Evolutionary conservation across 1,284 basidiomycete genomes (phyloP), one percentile per base, ranked within the genome.

Genomic region (Trichosporon coremiiforme): DNA sequence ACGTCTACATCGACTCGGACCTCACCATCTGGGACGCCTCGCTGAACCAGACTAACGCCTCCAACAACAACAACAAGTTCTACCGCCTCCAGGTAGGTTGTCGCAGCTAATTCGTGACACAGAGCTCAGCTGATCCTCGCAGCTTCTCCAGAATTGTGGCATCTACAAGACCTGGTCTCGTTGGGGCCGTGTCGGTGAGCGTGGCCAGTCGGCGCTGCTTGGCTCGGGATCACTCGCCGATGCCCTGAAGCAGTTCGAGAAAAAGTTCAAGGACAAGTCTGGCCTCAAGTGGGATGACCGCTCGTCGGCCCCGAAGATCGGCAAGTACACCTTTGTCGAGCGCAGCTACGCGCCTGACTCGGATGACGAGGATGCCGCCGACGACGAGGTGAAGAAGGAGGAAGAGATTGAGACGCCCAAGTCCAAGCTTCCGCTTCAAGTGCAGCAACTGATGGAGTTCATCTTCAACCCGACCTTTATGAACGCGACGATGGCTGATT

Each of bases 1-100:
- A 88, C 76, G 89, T 90, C 10, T 88, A 87, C 71, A 77, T 80
- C 35, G 84, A 85, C 63, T 77, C 73, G 1, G 85, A 86, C 57
- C 85, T 83, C 15, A 75, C 79, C 35, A 85, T 89, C 13, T 90
- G 87, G 86, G 89, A 90, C 77, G 89, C 87, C n/a, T 89, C 88
- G 85, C 85, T 90, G 69, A 90, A 90, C 78, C 89, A 90, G 79
- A 90, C 89, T 1, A 86, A 90, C 74, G 85, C 89, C 22, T 85
- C 84, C 47, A 86, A 85, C 71, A 87, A 89, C 80, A 87, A 88
- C 72, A 89, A 90, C 83, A 89, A 89, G 88, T 88, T 73, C 33
- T 74, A 74, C 67, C 71, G 71, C 22, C 38, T 74, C 25, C 73
- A 74, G 67, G 70, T 72, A 31, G 33, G 71, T 25, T 25, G 25